Conservation (phyloP, 2,329 filamentous ascomycete species). For the Endoconidiophora laricicola region DNA sequence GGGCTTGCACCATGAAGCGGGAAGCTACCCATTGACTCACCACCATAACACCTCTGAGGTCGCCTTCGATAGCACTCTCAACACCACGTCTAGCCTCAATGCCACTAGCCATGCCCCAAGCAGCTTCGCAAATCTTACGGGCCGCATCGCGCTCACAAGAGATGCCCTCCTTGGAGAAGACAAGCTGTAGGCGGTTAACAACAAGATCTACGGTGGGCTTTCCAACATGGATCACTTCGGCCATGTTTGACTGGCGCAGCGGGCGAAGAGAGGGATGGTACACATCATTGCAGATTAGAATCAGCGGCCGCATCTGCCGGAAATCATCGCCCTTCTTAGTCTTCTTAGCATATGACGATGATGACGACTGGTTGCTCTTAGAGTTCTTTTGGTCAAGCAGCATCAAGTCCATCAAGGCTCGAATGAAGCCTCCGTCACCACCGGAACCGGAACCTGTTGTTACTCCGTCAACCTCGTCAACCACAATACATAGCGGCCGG, state of each 20-base stretch:
- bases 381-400: constrained; percentile 68
- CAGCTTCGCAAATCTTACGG: constrained; percentile 64
- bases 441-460: constrained; percentile 60
- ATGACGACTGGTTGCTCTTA: constrained; percentile 16
- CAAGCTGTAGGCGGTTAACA: constrained; percentile 58
- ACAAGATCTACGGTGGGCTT: constrained; percentile 80
- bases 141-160: constrained; percentile 79
- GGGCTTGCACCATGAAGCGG: constrained; percentile 38
- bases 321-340: constrained; percentile 78
- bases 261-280: constrained; percentile 82
- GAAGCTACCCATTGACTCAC: constrained; percentile 75
- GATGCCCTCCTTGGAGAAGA: constrained; percentile 83
- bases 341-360: constrained; percentile 16
- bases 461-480: constrained; percentile 93
- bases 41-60: constrained; percentile 70
- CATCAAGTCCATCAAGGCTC: constrained; percentile 82
- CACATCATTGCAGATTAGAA: constrained; percentile 93
- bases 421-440: constrained; percentile 88
- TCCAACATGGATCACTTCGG: constrained; percentile 82
- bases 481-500: constrained; percentile 78
- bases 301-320: constrained; percentile 68
- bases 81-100: constrained; percentile 52
- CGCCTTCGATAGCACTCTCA: constrained; percentile 51
- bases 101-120: constrained; percentile 63
- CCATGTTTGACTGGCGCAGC: constrained; percentile 66